Evolutionary conservation across 441 rosid species (phyloP).

Genomic region (Croton laevigatus): DNA sequence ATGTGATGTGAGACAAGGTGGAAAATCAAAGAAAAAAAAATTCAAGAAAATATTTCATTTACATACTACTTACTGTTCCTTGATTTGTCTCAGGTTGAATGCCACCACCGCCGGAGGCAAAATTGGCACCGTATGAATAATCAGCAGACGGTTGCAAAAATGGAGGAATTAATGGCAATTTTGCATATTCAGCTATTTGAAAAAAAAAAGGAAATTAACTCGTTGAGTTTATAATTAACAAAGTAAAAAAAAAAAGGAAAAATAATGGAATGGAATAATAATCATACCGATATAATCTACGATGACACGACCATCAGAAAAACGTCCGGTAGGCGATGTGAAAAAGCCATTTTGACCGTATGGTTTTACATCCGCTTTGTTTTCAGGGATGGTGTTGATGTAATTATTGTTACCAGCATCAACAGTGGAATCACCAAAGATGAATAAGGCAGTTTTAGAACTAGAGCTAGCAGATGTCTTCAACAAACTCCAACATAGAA

Average conservation of each 20-base stretch:
- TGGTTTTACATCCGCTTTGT: conserved; percentile 41
- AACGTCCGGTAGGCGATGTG: conserved; percentile 46
- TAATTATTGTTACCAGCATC: conserved; percentile 55
- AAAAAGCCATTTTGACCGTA: conserved; percentile 47
- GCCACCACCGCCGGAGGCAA: conserved; percentile 55
- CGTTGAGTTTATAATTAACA: not conserved
- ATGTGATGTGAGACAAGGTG: too few relatives aligned
- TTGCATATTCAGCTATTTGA: conserved; percentile 54
- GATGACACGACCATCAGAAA: conserved; percentile 55
- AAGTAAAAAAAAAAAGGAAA: not conserved
- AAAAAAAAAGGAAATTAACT: not conserved
- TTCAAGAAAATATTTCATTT: too few relatives aligned
- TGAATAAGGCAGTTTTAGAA: conserved; percentile 34
- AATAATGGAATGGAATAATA: not conserved
- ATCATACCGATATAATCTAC: conserved; percentile 52
- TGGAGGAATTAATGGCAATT: conserved; percentile 48
- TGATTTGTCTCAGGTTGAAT: conserved; percentile 45
- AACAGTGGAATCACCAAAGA: conserved; percentile 56
- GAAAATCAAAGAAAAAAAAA: too few relatives aligned
- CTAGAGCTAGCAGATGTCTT: conserved; percentile 5
- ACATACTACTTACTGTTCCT: conserved; percentile 30
- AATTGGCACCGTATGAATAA: conserved; percentile 37
- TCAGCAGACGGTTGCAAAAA: conserved; percentile 41
- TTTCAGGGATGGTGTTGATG: conserved; percentile 37
- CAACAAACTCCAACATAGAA: not conserved